Conservation (phyloP, 805 yeast species). For the Starmerella bacillaris region DNA sequence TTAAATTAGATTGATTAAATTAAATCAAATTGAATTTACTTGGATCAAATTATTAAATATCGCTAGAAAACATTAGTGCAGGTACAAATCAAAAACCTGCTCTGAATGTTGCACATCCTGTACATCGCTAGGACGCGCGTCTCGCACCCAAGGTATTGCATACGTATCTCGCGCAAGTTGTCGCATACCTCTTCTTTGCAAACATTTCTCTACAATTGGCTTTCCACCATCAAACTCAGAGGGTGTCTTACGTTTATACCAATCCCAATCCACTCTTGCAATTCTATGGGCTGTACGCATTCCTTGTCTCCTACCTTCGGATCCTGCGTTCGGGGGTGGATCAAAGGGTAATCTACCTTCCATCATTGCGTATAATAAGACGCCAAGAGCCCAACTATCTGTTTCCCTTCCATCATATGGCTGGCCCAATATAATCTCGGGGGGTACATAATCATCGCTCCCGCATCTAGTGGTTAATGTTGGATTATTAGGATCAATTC, state of each 20-base stretch:
- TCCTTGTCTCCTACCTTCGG: conserved; percentile 25
- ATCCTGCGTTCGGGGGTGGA: conserved; percentile 33
- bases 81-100: conserved; percentile 8
- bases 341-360: conserved; percentile 89
- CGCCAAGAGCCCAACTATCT: conserved; percentile 93
- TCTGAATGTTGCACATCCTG: conserved; percentile 1
- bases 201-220: conserved; percentile 32
- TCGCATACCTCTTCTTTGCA: conserved; percentile 34
- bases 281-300: conserved; percentile 66
- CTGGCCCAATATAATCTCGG: conserved; percentile 77
- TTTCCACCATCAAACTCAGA: conserved; percentile 33
- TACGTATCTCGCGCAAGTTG: conserved; percentile 23
- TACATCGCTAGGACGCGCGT: conserved; percentile 8
- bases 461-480: conserved; percentile 80
- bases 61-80: too few relatives aligned
- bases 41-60: too few relatives aligned
- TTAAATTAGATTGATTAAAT: neutral
- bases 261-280: conserved; percentile 82
- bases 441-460: conserved; percentile 89
- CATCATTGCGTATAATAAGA: conserved; percentile 62
- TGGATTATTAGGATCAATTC: conserved; percentile 41
- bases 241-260: conserved; percentile 38
- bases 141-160: conserved; percentile 24
- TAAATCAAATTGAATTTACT: neutral
- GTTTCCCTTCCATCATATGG: conserved; percentile 81